Evolutionary conservation across 768 basidiomycete species (phyloP), one percentile per base, ranked within the genome.

Genomic region (Kockovaella imperatae): DNA sequence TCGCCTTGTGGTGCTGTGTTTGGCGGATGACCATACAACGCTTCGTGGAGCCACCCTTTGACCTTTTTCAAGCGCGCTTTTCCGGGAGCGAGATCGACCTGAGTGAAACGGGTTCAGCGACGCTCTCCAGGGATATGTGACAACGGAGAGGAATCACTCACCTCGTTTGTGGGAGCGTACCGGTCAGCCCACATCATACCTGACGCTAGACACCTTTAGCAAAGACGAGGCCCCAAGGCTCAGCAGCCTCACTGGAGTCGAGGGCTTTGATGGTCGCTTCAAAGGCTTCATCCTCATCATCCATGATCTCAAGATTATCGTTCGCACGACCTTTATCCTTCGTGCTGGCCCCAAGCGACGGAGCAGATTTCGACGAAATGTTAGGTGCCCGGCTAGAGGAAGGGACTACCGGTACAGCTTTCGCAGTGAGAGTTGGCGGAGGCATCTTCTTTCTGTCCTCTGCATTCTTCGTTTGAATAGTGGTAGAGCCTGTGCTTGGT

Each of bases 41-140:
- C 54, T 41, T 69, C 67, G 39, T 62, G 56, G 35, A 71, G 44
- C 69, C 69, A 71, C n/a, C 50, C 46, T 45, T 56, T 62, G 28
- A 71, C 61, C 39, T 47, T 52, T 7, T 35, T 45, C 21, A 71
- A 50, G 5, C 67, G 45, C 6, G 57, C 57, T 48, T 69, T 71
- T 1, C 63, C 60, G 24, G 69, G 67, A 25, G 67, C 69, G 8
- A 71, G 57, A 3, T 71, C 69, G 13, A 52, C 11, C 60, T 64
- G 23, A 10, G 36, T 11, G 15, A 40, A 21, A 47, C 29, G 17
- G 31, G 21, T 17, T 45, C 38, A 54, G 23, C 24, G 34, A 17
- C 18, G 35, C 5, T 35, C 25, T 43, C 47, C 25, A n/a, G 18
- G 26, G 14, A 1, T 29, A 10, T n/a, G 11, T 44, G 46, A 20